Base-by-base conservation (phyloP, 164 flowering plant genomes). In the Magnolia changhungtana region DNA sequence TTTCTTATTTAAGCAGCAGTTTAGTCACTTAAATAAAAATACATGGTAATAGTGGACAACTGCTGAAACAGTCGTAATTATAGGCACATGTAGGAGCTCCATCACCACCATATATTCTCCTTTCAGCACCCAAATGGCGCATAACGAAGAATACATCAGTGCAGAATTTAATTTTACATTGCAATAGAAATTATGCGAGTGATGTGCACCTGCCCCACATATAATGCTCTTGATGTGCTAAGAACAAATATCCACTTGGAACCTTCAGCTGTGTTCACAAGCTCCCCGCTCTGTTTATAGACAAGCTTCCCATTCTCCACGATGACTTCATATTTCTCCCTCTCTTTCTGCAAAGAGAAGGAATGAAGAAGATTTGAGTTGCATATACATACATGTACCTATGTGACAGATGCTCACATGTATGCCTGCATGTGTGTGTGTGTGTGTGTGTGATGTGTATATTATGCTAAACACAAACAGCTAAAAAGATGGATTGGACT, bases 241-340 rank as follows among this genome's bases (percentile, higher is more conserved):
- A 93, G 88, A 18, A 93, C 95, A 77, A 93, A 93, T 20, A 93
- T 93, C 93, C 92, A 93, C 79, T 91, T 90, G 0, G 85, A 78
- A 8, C 89, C 88, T 64, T 83, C 89, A 2, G 21, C 69, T 2
- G 93, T 90, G 23, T 86, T 63, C 63, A 93, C 66, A 23, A 66
- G 63, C 16, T 3, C 61, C 59, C 88, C 79, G 76, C 86, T 83
- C 74, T 89, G 87, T 67, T 69, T 87, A 83, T 88, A 89, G 5
- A 87, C 78, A 58, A 93, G 88, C 82, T 79, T 91, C 77, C 98
- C 93, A 69, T 69, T 67, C 13, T 85, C 87, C 10, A 91, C 84
- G 0, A 81, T 78, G 67, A 93, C 96, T 89, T 90, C 92, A 80
- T 81, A 90, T 63, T 81, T 78, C 75, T 88, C 87, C 75, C 96